Evolutionary conservation across 495 filamentous ascomycete species (phyloP), one percentile per base, ranked within the genome.

Genomic region (Talaromyces borbonicus): DNA sequence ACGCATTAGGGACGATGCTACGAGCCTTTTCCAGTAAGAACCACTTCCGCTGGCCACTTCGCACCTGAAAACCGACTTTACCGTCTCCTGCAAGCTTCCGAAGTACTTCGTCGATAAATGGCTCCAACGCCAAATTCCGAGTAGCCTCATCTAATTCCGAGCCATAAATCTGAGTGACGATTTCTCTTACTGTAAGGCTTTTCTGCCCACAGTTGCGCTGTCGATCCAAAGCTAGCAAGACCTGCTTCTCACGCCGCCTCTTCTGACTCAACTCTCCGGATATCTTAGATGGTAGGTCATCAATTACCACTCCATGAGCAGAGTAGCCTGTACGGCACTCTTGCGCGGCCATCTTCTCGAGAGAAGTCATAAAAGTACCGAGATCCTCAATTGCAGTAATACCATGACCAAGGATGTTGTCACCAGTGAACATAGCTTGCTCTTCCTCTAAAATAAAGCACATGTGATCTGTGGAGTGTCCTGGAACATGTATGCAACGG

Each of bases 391-490:
- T 56, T 12, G 51, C 62, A 32, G 36, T 52, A n/a, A 51, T 55
- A n/a, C 69, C 70, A 46, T 74, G 68, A 0, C 68, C 69, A 2
- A 74, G 64, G 5, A 72, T 45, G 49, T 69, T 93, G 56, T 95
- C 88, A 8, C 85, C 88, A 0, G 87, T 92, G 64, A 94, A 92
- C 66, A 94, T 68, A 18, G 83, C 86, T 46, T 83, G 71, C 48
- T 87, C 81, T 42, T 81, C 72, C 16, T 64, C 54, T 2, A 73
- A 52, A 2, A 70, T 52, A 51, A 72, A 73, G 29, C 67, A 71
- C 63, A 71, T 72, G 40, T 73, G 70, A 45, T 73, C 70, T 5
- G 51, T 18, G 5, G 67, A 56, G 41, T 73, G 70, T 3, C 68
- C 70, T 8, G 66, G 68, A 0, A 56, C 51, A 48, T 63, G 57